Evolutionary conservation across 345 rosid genomes (phyloP), one percentile per base, ranked within the genome.

Genomic region (Acer saccharum): DNA sequence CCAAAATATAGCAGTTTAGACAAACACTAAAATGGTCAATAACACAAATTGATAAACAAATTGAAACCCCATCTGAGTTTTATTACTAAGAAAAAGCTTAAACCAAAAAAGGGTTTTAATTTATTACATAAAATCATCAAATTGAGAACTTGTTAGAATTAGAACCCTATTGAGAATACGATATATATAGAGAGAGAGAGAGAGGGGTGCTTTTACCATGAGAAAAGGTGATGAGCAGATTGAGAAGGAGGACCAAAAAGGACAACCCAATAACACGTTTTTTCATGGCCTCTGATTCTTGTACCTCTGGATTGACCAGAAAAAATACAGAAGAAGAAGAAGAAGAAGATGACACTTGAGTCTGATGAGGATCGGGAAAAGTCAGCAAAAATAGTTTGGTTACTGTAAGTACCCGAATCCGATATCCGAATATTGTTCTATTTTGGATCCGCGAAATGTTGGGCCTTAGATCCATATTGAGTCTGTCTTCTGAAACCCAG

Each of bases 191-290:
- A n/a, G n/a, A n/a, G 0, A 50, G 11, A 39, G 0, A 65, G 55
- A 70, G 74, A 69, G 60, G 35, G 65, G 25, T 12, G 43, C 1
- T 60, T 52, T 77, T 82, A 90, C 91, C 91, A 63, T 62, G 79
- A 17, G 89, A 81, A 70, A 72, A 77, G 18, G 67, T 63, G 68
- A 81, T 3, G 0, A 71, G 80, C 69, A 81, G 76, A 66, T 76
- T 71, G 58, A 83, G 62, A 41, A 84, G 60, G 32, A 89, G 65
- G 13, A 81, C 64, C 27, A 81, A 55, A 68, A 74, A 12, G 14
- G 46, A 43, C 60, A 62, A 74, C 55, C 77, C 60, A 74, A 23
- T 62, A 41, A 3, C 60, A 54, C 21, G 44, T 25, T 12, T 46
- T 48, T 27, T 48, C 75, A 72, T 58, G 44, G 62, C 43, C 29